These are phyloP conservation scores for Apiotrichum montevideense DNA, from an alignment of 1,284 basidiomycete species.

Conservation along the genomic window DNA sequence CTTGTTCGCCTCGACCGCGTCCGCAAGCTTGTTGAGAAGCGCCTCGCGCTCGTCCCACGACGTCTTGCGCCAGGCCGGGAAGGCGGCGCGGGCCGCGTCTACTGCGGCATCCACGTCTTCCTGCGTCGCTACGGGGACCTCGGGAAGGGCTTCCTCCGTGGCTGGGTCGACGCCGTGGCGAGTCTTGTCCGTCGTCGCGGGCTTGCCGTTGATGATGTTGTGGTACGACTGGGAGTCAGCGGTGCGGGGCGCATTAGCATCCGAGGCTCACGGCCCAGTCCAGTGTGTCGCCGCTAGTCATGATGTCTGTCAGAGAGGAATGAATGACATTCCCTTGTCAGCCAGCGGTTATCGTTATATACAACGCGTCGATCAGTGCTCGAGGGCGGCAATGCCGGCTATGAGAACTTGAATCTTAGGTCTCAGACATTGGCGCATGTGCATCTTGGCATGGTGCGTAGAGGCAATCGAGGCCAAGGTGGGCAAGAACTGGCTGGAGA, in stretches of 20 bases:
- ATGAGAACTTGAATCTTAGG: no score
- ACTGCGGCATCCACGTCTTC: constrained; percentile 76
- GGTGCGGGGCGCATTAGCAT: constrained; percentile 45
- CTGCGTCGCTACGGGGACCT: constrained; percentile 76
- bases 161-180: constrained; percentile 80
- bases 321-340: no score
- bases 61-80: constrained; percentile 72
- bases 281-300: background rate
- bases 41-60: constrained; percentile 47
- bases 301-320: background rate
- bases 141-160: constrained; percentile 69
- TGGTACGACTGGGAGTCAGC: constrained; percentile 63
- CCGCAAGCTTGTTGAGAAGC: constrained; percentile 28
- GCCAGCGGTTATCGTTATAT: no score
- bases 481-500: no score
- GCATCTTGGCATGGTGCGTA: no score
- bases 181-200: constrained; percentile 62
- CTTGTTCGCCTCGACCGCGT: constrained; percentile 26
- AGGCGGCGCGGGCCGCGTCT: constrained; percentile 66
- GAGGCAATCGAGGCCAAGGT: no score
- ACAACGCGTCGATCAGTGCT: no score
- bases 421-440: no score
- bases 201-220: constrained; percentile 72
- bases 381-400: no score
- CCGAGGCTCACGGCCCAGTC: background rate